phyloP scores from a whole-genome alignment of 352 stramenopile genomes.

The Peronospora tabacina region DNA sequence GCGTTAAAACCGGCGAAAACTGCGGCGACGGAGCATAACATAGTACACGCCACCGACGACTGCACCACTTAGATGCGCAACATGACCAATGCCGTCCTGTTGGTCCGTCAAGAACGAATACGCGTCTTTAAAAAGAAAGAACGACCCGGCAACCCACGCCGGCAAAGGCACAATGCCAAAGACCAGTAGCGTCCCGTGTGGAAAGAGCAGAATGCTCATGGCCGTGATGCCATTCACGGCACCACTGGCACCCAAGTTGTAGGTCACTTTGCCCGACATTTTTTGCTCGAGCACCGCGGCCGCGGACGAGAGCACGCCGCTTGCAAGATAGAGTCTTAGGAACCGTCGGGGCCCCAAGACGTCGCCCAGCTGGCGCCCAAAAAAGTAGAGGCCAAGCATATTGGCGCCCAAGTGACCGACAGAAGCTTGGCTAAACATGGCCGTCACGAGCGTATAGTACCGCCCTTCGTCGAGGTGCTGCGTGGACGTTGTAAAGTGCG shows the following conservation, averaged over 20 bases:
- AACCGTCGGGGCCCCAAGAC: constrained; percentile 60
- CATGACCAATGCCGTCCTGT: constrained; percentile 58
- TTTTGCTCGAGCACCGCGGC: constrained; percentile 56
- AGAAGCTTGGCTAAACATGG: constrained; percentile 62
- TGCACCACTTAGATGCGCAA: constrained; percentile 65
- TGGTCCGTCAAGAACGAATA: constrained; percentile 50
- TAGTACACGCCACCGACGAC: constrained; percentile 58
- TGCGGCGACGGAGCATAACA: constrained; percentile 38
- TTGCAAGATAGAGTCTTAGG: constrained; percentile 63
- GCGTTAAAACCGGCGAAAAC: constrained; percentile 25
- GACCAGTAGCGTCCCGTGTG: constrained; percentile 62
- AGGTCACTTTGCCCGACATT: constrained; percentile 29
- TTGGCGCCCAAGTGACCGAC: constrained; percentile 55
- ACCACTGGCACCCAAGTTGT: constrained; percentile 66
- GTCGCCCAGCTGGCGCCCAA: constrained; percentile 60
- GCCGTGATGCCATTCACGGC: constrained; percentile 74
- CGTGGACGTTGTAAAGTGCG: constrained; percentile 68
- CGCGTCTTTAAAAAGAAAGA: constrained; percentile 71
- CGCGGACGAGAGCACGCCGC: constrained; percentile 56
- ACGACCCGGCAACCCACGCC: constrained; percentile 53
- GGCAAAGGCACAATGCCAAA: constrained; percentile 72
- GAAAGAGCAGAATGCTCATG: constrained; percentile 61
- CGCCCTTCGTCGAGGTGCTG: constrained; percentile 47
- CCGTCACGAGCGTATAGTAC: constrained; percentile 71
- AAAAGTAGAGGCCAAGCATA: constrained; percentile 75